Evolutionary conservation across 2,329 filamentous ascomycete genomes (phyloP), one percentile per base, ranked within the genome.

Genomic region (Paramyrothecium sp.): DNA sequence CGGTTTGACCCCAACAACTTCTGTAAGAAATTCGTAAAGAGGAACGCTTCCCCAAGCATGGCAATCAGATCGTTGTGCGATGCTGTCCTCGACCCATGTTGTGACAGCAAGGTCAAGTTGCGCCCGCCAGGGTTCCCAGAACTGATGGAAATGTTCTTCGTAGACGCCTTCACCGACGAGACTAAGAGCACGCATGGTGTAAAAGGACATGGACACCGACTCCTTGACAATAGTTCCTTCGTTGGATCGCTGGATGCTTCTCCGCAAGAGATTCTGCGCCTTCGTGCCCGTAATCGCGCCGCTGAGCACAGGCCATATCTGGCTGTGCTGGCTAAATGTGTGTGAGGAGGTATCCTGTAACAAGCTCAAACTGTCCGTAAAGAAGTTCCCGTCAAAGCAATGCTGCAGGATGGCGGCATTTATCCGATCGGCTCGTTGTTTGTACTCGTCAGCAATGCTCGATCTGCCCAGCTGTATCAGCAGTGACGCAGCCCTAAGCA

Each of bases 311-410:
- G 66, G 72, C 56, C 69, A 76, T 2, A 74, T 66, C 38, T 76
- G 73, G 51, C 65, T 71, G 47, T 75, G 72, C 48, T 75, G 68
- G 2, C 68, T 72, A 56, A 70, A 72, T n/a, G n/a, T n/a, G 1
- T 67, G 61, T 2, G 41, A 13, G 2, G 60, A 50, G 11, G 68
- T 68, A n/a, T n/a, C n/a, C 0, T 67, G 68, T 3, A 69, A 54
- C 11, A 71, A 66, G 0, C 68, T 66, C 0, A 70, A 71, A 0
- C 72, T 72, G 65, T 73, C 57, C 41, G 71, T 71, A 52, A 74
- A 75, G 60, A 69, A 73, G 1, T 47, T 49, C 1, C 70, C 70
- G 34, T 72, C 67, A 50, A 60, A 73, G 57, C 73, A 74, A 55
- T 73, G 66, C n/a, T 55, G 44, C 16, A 56, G 60, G 8, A 74